Base-by-base conservation (phyloP, 106 monocot genomes). In the Apostasia ramifera region DNA sequence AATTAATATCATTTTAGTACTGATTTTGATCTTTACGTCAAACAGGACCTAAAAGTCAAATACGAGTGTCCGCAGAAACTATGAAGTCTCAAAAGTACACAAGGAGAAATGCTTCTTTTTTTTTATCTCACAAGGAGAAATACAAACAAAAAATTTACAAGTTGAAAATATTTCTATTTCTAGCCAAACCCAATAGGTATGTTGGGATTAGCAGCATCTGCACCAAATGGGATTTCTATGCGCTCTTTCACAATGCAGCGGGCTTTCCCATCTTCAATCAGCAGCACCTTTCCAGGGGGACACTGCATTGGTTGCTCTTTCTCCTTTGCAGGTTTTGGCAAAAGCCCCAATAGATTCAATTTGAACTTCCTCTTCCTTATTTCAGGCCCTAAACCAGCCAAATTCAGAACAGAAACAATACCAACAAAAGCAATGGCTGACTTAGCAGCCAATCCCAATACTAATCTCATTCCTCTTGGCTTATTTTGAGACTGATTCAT, bases 121-220 rank as follows among this genome's bases (percentile, higher is more conserved):
- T 26, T 26, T 26, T 26, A 26, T 26, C 26, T 26, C 26, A 26
- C 26, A 26, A 26, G 26, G 26, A 26, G 26, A 26, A 26, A 26
- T 26, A 26, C 26, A 26, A 26, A 26, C 26, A 26, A 26, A 26
- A 26, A 26, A 26, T 26, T 26, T 26, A 26, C 26, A 26, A 26
- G 26, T 26, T 26, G 52, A 10, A 52, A 44, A 46, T 63, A 12
- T 44, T 14, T 13, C n/a, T 10, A 66, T 6, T 51, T 40, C 81
- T 76, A 95, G 51, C 95, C 91, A 66, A 86, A 84, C 14, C 91
- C 95, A 72, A 86, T 86, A 50, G 68, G 81, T 78, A 85, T 59
- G 57, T 73, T 78, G 51, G 86, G 91, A 41, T 70, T 66, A 0
- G 52, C 68, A 47, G 82, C 78, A 71, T 80, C 76, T 2, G 82